A percentile compares a stretch with the other conserved stretches of the same genome.
These are phyloP conservation scores for Tolypocladium nubicola DNA, from an alignment of 2,329 filamentous ascomycete species.

Conservation along the genomic window DNA sequence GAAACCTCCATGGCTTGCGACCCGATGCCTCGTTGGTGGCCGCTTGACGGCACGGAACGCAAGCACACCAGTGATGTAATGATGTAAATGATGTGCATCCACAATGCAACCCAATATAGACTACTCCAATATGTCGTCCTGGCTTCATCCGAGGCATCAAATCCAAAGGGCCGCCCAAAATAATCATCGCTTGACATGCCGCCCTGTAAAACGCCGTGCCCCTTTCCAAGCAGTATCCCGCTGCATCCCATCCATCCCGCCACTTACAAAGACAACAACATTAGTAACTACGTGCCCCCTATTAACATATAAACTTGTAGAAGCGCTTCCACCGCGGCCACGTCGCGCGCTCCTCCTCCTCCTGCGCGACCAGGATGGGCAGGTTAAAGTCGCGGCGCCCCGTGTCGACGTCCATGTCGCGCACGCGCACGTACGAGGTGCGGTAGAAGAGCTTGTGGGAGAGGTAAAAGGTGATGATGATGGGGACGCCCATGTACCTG, in stretches of 20 bases:
- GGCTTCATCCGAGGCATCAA: not conserved
- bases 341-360: slow-evolving; percentile 57
- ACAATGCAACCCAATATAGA: not conserved
- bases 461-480: slow-evolving; percentile 58
- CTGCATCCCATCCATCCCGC: not conserved
- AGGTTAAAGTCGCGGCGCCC: slow-evolving; percentile 80
- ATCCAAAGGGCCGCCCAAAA: not conserved
- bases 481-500: slow-evolving; percentile 58
- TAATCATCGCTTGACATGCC: not conserved
- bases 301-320: slow-evolving; percentile 63
- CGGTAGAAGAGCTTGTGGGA: slow-evolving; percentile 65
- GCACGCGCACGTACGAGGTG: slow-evolving; percentile 54
- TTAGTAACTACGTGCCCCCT: not conserved
- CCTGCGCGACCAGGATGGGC: slow-evolving; percentile 66
- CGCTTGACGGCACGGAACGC: too few species aligned
- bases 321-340: slow-evolving; percentile 71
- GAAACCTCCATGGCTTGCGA: not conserved
- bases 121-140: not conserved
- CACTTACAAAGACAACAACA: slow-evolving; percentile 1
- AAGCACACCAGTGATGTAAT: not conserved
- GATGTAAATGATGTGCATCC: not conserved
- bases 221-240: not conserved
- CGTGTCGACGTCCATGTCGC: slow-evolving; percentile 79
- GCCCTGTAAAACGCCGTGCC: not conserved
- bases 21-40: not conserved